phyloP scores from a whole-genome alignment of 2,329 filamentous ascomycete species.

The Phyllosticta citrichinensis region DNA sequence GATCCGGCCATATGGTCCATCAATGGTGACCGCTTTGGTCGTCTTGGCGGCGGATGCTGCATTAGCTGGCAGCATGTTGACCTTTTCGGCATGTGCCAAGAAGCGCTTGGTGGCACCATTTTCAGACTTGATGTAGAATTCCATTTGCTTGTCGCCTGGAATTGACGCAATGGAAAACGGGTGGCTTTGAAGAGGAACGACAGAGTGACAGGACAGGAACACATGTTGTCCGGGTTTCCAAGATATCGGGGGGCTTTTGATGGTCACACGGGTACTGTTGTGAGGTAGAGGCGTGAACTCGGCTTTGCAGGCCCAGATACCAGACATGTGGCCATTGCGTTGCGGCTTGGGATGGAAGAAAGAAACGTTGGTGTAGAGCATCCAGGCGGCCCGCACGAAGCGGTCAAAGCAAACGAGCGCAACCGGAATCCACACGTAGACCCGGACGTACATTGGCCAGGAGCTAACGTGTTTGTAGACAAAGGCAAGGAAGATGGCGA shows the following conservation, averaged over 20 bases:
- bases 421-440: slow-evolving; percentile 58
- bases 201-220: slow-evolving; percentile 48
- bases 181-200: slow-evolving; percentile 51
- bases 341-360: slow-evolving; percentile 29
- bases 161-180: slow-evolving; percentile 55
- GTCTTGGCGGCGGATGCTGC: slow-evolving; percentile 14
- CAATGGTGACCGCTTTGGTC: slow-evolving; percentile 36
- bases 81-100: slow-evolving; percentile 41
- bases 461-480: slow-evolving; percentile 48
- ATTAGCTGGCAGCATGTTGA: not conserved
- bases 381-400: slow-evolving; percentile 34
- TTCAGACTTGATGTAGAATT: slow-evolving; percentile 47
- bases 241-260: slow-evolving; percentile 43
- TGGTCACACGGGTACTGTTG: slow-evolving; percentile 46
- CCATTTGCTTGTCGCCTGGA: slow-evolving; percentile 44
- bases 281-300: slow-evolving; percentile 40
- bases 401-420: slow-evolving; percentile 54
- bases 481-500: slow-evolving; percentile 52
- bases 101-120: slow-evolving; percentile 43
- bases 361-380: slow-evolving; percentile 31
- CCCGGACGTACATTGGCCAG: slow-evolving; percentile 43
- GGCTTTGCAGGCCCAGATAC: slow-evolving; percentile 28
- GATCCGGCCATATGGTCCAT: slow-evolving; percentile 45
- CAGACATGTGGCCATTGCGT: slow-evolving; percentile 18
- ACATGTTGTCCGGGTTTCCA: slow-evolving; percentile 56